Evolutionary conservation across 2,329 filamentous ascomycete species (phyloP).

Genomic region (Iodosphaeria phyllophila): DNA sequence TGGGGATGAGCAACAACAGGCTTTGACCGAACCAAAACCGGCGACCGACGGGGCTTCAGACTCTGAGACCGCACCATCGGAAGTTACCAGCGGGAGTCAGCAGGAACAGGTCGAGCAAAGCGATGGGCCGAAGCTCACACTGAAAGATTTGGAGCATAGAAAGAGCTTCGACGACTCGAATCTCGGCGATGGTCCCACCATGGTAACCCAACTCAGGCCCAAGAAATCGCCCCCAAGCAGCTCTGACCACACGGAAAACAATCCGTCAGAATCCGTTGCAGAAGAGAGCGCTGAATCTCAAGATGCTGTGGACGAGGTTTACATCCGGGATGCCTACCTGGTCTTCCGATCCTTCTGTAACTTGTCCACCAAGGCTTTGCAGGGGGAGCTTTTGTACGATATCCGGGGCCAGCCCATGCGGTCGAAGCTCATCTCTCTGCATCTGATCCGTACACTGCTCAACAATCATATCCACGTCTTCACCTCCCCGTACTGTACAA

Average conservation of each 20-base stretch:
- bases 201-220: conserved; percentile 41
- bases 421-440: conserved; percentile 85
- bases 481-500: conserved; percentile 78
- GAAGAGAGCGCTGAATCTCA: conserved; percentile 40
- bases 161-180: conserved; percentile 53
- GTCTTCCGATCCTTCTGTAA: conserved; percentile 97
- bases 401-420: conserved; percentile 90
- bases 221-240: conserved; percentile 24
- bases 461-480: conserved; percentile 90
- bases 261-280: conserved; percentile 33
- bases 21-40: too few species aligned
- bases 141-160: conserved; percentile 47
- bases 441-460: conserved; percentile 85
- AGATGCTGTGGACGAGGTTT: conserved; percentile 78
- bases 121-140: conserved; percentile 36
- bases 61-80: conserved; percentile 9
- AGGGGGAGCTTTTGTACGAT: conserved; percentile 82
- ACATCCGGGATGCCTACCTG: conserved; percentile 90
- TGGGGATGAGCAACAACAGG: conserved; percentile 19
- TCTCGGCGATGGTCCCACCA: conserved; percentile 46
- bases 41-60: conserved; percentile 2
- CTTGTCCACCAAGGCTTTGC: conserved; percentile 78
- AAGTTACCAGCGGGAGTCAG: conserved; percentile 12
- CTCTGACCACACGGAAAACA: conserved; percentile 32
- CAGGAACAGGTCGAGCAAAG: too few species aligned